Evolutionary conservation across 495 filamentous ascomycete species (phyloP), one percentile per base, ranked within the genome.

Genomic region (Hypoxylon perforatum): DNA sequence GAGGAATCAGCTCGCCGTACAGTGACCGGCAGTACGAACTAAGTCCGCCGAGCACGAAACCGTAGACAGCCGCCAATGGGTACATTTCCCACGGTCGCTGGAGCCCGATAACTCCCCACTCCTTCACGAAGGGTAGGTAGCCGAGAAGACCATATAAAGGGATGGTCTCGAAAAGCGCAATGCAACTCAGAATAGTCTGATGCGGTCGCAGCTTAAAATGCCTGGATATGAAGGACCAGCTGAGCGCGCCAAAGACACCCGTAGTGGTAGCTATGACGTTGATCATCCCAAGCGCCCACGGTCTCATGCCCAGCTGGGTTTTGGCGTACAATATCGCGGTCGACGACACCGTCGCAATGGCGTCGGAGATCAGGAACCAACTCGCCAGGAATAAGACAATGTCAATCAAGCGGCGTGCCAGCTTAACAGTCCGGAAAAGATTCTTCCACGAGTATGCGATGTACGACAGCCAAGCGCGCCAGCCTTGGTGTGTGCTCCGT

Each of bases 1-100:
- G 92, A 19, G 95, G 95, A 66, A 99, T 88, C 33, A 99, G 82
- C 74, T 97, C 92, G 19, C 93, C 94, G 72, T 90, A 99, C 39
- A 99, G 83, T 70, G 91, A 94, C 12, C 95, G 91, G 70, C 95
- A 98, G 75, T 98, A 97, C 17, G 91, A 91, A 36, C 90, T 92
- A n/a, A 99, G 78, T 0, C 95, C 95, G 14, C 94, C 95, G 52
- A 99, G 87, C 3, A 97, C 93, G 55, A 99, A 86, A 2, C 95
- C 95, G 71, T 97, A 99, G 45, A 99, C 85, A 5, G 90, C 90
- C 0, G 92, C 93, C 1, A 99, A 79, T 2, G 92, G 91, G 73
- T 95, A 98, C 93, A 99, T 97, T 73, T 99, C 95, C 92, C 93
- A 97, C 10, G 90, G 91, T 67, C 93, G 89, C 70, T 97, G 94